Evolutionary conservation across 139 green algal species (phyloP), one percentile per base, ranked within the genome.

Genomic region (Diplosphaera chodatii): DNA sequence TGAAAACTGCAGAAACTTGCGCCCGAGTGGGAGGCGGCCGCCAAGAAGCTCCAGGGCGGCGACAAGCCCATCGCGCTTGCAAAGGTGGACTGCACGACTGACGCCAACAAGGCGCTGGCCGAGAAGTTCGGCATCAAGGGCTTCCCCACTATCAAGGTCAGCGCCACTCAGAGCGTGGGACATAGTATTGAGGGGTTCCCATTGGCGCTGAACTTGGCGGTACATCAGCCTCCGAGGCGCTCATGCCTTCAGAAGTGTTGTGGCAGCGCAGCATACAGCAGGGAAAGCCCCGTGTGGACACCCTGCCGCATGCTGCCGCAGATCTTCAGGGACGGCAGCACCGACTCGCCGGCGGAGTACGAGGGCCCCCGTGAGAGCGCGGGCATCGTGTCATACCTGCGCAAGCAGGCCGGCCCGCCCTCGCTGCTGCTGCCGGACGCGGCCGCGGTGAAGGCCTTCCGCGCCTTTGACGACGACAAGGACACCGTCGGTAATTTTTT

Each of bases 81-180:
- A 63, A 82, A 80, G 80, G 68, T 72, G 1, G 78, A 89, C 40
- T 72, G 68, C 29, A 83, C 78, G 1, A 67, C 75, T 16, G 75
- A 87, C 30, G 69, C 41, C 28, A 84, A 85, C 74, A 75, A 87
- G 56, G 29, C 15, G 4, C 37, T 88, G 27, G 74, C 77, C 32
- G 28, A 56, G 16, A 77, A 82, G 68, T 89, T 73, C 64, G 69
- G 75, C 18, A 73, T 89, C 34, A 40, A 69, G 30, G 82, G 78
- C 40, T 89, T 84, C 63, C 84, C 84, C 30, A 89, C 84, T 3
- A 41, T 89, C 20, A 89, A 84, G 70, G 76, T 69, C 22, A 18
- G 27, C 23, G 25, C 4, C 0, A 10, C 15, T 25, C 25, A 18
- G 13, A 59, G 22, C 48, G 25, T 59, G 48, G 10, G 25, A 8